Evolutionary conservation across 108 stramenopile species (phyloP), one percentile per base, ranked within the genome.

Genomic region (Parmales sp.): DNA sequence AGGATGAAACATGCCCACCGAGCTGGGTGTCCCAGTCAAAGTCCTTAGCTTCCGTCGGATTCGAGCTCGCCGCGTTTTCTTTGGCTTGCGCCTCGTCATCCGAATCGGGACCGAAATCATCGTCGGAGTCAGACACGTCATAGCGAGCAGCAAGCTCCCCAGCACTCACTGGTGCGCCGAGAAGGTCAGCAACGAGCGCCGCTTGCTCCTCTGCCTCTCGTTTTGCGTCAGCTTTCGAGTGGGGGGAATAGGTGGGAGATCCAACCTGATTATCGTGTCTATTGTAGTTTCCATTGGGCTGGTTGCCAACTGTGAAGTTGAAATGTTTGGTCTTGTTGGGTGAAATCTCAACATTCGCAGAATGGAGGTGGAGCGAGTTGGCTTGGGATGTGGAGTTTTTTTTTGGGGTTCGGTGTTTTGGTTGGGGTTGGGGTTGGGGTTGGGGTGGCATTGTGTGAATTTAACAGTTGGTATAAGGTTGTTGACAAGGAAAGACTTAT

Each of bases 121-220:
- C 54, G 26, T 34, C 36, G 54, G 31, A 34, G 54, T 60, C 54
- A 20, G n/a, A 19, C 54, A 60, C 36, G 26, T 60, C 54, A 34
- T 60, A 60, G 2, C 54, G 13, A 34, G 54, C 54, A 3, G 54
- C 54, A 26, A 60, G 29, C 31, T 60, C 54, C 26, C 54, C 54
- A 5, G 54, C 54, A 60, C 31, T 34, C 29, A 60, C n/a, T 1
- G 29, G 31, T 34, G 29, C 29, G 31, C 54, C 54, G 8, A 60
- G 31, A 28, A 60, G 29, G 6, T 60, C 54, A 28, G 54, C 54
- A 3, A 60, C 54, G 31, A 60, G 20, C 54, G 16, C 3, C 9
- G 54, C 54, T 34, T 60, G 54, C 26, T 11, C 54, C 26, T 28
- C 54, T 13, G 54, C 54, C 26, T 28, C 54, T 20, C 31, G 31